Base-by-base conservation (phyloP, 2,329 filamentous ascomycete genomes). In the Cladosporium sp. region DNA sequence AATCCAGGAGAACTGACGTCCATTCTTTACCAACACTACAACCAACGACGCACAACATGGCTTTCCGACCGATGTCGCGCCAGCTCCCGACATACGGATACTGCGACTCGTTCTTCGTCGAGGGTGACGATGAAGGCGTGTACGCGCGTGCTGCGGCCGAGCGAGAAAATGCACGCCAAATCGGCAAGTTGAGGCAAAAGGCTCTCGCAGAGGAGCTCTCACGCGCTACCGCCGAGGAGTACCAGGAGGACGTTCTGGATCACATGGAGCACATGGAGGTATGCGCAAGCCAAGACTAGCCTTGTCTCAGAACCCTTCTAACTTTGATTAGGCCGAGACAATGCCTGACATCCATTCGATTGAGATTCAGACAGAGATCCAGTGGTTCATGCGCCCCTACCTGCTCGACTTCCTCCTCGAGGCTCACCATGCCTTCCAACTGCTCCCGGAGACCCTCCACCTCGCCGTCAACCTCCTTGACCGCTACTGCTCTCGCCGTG, bases 321-420 rank as follows among this genome's bases (percentile, higher is more conserved):
- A 49, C 46, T 49, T 43, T 34, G 28, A 42, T 16, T 60, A 85
- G 82, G 81, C 85, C 65, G 87, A 95, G 73, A 97, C 93, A 28
- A 78, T 97, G 60, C 89, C 93, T 50, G 93, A 98, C 71, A 92
- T 95, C 69, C 92, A 92, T 70, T 90, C 95, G 34, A 98, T 98
- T 70, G 93, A 98, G 71, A 96, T 97, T 72, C 93, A 98, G 74
- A 90, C 91, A 60, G 93, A 98, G 79, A 97, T 98, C 58, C 90
- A 97, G 70, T 98, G 93, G 93, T 97, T 95, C 74, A 98, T 98
- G 93, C 80, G 93, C 64, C 93, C 93, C 0, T 97, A 96, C 71
- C 84, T 98, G 34, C 87, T 98, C 68, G 93, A 98, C 76, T 98
- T 98, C 74, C 82, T 98, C 61, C 87, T 97, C 64, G 93, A 98